Conservation (phyloP, 306 rosid species). For the Fragaria nilgerrensis region DNA sequence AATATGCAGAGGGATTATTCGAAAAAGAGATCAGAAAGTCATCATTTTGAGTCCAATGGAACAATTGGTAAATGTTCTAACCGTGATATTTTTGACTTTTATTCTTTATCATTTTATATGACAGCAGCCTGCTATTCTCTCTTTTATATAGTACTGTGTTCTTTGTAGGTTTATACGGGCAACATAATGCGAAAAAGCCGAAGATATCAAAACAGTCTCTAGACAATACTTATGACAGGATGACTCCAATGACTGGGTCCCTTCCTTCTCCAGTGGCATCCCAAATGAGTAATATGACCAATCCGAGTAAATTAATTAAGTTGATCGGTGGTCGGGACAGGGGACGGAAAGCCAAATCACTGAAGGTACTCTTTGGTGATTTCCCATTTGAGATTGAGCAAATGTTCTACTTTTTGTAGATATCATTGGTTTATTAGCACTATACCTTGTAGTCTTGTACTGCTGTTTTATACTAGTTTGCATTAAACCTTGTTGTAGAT, state of each 20-base stretch:
- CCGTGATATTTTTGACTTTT: constrained; percentile 11
- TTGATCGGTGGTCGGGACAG: constrained; percentile 89
- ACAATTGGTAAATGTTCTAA: constrained; percentile 55
- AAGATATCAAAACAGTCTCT: constrained; percentile 68
- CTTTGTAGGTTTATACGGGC: constrained; percentile 73
- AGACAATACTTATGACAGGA: constrained; percentile 70
- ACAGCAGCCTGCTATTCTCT: constrained; percentile 8
- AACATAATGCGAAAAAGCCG: constrained; percentile 69
- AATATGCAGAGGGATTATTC: constrained; percentile 77
- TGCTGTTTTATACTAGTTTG: constrained; percentile 16
- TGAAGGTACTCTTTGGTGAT: constrained; percentile 61
- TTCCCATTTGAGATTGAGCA: constrained; percentile 11
- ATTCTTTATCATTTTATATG: constrained; percentile 8
- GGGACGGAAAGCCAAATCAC: constrained; percentile 67
- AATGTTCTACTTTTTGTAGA: background rate
- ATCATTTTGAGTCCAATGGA: constrained; percentile 81
- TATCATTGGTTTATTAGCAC: background rate
- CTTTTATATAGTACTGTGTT: constrained; percentile 18
- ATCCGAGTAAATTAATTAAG: constrained; percentile 74
- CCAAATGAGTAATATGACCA: constrained; percentile 90
- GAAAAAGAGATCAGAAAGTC: constrained; percentile 75
- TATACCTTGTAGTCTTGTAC: background rate
- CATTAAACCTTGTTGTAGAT: constrained; percentile 41
- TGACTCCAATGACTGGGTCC: constrained; percentile 63
- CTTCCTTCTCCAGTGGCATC: constrained; percentile 94